phyloP scores from a whole-genome alignment of 73 alveolate species.

The Paramecium bursaria region DNA sequence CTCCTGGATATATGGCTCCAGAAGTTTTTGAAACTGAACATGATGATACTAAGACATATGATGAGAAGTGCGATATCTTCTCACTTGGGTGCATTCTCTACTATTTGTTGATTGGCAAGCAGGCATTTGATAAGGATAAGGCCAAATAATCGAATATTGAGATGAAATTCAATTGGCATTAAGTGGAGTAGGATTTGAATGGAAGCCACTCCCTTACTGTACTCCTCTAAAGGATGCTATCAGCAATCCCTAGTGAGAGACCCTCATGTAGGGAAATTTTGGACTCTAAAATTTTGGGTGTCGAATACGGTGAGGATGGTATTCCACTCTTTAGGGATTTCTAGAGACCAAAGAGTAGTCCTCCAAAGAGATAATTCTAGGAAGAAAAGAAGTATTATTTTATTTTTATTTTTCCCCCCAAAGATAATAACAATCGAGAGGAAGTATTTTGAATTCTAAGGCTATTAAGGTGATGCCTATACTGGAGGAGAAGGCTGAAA shows the following conservation, averaged over 20 bases:
- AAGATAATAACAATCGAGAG: not conserved
- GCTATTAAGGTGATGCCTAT: constrained; percentile 59
- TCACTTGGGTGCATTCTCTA: constrained; percentile 69
- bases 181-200: constrained; percentile 47
- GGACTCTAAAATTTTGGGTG: constrained; percentile 34
- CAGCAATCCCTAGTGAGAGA: constrained; percentile 38
- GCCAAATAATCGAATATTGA: constrained; percentile 18
- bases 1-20: constrained; percentile 75
- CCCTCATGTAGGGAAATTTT: constrained; percentile 44
- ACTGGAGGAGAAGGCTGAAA: constrained; percentile 32
- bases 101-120: constrained; percentile 63
- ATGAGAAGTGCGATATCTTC: constrained; percentile 69
- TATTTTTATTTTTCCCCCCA: too few relatives aligned
- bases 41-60: constrained; percentile 31
- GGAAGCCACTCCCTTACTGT: constrained; percentile 41
- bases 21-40: constrained; percentile 68
- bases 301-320: constrained; percentile 60
- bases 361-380: constrained; percentile 20
- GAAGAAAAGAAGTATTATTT: too few relatives aligned
- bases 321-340: constrained; percentile 48
- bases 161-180: constrained; percentile 43
- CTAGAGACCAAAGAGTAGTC: constrained; percentile 60
- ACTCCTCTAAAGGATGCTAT: constrained; percentile 29
- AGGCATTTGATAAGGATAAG: not conserved
- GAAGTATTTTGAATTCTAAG: constrained; percentile 26